phyloP scores from a whole-genome alignment of 108 stramenopile genomes.

The Nitzschia sp. region DNA sequence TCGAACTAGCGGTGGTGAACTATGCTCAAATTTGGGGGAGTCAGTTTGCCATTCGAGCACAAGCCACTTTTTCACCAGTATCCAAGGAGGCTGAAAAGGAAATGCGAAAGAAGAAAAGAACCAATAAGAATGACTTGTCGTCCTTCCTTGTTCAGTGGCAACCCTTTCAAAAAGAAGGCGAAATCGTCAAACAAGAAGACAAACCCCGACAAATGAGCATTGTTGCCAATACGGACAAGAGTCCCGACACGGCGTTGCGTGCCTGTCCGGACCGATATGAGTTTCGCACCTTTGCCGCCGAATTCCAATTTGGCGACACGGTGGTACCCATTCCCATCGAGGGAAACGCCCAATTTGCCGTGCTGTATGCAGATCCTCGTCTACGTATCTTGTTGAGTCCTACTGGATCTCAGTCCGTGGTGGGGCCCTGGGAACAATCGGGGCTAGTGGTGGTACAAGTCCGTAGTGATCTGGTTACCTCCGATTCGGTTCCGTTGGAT shows the following conservation, averaged over 20 bases:
- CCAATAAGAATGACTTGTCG: not conserved
- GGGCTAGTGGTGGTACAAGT: slow-evolving; percentile 28
- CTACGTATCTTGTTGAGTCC: slow-evolving; percentile 21
- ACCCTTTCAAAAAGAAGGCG: too few species aligned
- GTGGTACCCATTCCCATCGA: not conserved
- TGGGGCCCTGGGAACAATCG: slow-evolving; percentile 20
- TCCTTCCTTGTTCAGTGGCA: not conserved
- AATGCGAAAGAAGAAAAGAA: not conserved
- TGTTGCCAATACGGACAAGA: not conserved
- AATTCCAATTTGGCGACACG: not conserved
- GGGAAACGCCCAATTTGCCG: slow-evolving; percentile 16
- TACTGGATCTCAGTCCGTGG: slow-evolving; percentile 3
- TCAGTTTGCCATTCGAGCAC: not conserved
- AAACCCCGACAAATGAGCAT: too few species aligned
- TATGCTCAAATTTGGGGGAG: slow-evolving; percentile 22
- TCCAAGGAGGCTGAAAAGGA: not conserved
- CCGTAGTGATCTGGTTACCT: slow-evolving; percentile 19
- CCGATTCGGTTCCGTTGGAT: not conserved
- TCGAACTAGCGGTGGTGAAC: slow-evolving; percentile 14
- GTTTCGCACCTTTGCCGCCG: not conserved
- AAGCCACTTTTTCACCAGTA: slow-evolving; percentile 3
- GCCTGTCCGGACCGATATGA: slow-evolving; percentile 4
- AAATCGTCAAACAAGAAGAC: too few species aligned
- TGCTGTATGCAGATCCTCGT: slow-evolving; percentile 26
- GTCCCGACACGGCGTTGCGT: not conserved